phyloP scores from a whole-genome alignment of 2,329 filamentous ascomycete genomes.

The Fusarium brachygibbosum region DNA sequence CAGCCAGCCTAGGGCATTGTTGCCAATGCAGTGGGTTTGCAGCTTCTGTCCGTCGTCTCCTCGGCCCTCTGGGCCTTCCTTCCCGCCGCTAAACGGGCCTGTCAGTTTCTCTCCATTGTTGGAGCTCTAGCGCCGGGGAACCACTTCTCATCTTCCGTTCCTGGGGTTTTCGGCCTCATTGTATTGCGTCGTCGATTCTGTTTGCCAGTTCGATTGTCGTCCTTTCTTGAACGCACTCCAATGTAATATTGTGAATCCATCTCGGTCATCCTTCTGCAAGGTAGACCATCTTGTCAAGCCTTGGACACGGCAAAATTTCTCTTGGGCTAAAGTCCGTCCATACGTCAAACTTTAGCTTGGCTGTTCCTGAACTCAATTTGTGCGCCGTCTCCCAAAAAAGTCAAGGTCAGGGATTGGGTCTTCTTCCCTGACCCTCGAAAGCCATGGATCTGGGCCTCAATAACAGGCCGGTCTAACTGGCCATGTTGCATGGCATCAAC shows the following conservation, averaged over 20 bases:
- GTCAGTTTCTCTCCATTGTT: slow-evolving; percentile 28
- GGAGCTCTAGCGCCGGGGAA: slow-evolving; percentile 42
- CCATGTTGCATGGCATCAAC: slow-evolving; percentile 39
- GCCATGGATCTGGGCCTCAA: slow-evolving; percentile 30
- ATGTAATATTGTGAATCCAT: too few species aligned
- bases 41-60: slow-evolving; percentile 19
- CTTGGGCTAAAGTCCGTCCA: neutral
- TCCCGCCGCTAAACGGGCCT: slow-evolving; percentile 43
- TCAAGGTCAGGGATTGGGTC: slow-evolving; percentile 21
- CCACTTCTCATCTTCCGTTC: slow-evolving; percentile 28
- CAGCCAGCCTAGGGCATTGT: slow-evolving; percentile 6
- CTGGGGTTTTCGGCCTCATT: slow-evolving; percentile 27
- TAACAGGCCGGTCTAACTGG: slow-evolving; percentile 20
- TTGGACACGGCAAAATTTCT: neutral
- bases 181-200: slow-evolving; percentile 7
- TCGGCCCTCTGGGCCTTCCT: slow-evolving; percentile 37
- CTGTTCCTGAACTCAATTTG: slow-evolving; percentile 29
- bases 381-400: slow-evolving; percentile 7
- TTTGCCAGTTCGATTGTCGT: slow-evolving; percentile 14
- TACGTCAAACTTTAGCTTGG: slow-evolving; percentile 8
- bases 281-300: slow-evolving; percentile 10
- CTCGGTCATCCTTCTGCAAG: slow-evolving; percentile 21
- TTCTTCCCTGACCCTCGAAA: slow-evolving; percentile 19
- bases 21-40: slow-evolving; percentile 2
- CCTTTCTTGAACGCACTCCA: too few species aligned